Base-by-base conservation (phyloP, 306 rosid species). In the Hippophae rhamnoides region DNA sequence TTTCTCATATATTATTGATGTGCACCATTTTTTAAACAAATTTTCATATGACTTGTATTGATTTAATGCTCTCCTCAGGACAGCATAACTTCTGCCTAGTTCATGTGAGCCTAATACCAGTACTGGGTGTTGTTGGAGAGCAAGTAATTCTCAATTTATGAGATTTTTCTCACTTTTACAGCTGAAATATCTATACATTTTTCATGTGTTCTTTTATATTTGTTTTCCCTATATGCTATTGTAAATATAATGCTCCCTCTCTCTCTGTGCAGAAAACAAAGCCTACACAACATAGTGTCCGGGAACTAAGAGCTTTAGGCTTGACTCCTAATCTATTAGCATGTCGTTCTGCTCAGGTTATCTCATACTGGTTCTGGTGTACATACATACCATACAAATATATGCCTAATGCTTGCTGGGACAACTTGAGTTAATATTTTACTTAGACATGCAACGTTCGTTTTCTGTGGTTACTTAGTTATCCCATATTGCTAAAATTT, bases 91-190 rank as follows among this genome's bases (percentile, higher is more conserved):
- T 93, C 76, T 93, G 99, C 67, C 99, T 93, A 66, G 69, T 93
- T 77, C 99, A 93, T 71, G 99, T 93, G 79, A 93, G 99, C 95
- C 67, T 93, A 69, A 84, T 93, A 66, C 99, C 97, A 12, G 95
- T 93, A 60, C 60, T 88, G 78, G 85, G 99, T 66, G 95, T 88
- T 66, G 99, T 93, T 71, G 99, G 99, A 65, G 99, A 93, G 80
- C 99, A 93, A 74, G 99, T 93, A 88, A 78, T 74, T 64, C 65
- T 71, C 53, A 50, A 55, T 74, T 49, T 59, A 52, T 71, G 41
- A 41, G 62, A 46, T 69, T 64, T 71, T 43, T 68, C 52, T 50
- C 65, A 53, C 57, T 64, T 53, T 25, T 49, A 9, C 38, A 31
- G 5, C 46, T 58, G 56, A 7, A 62, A 6, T 49, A 9, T 59